Evolutionary conservation across 768 basidiomycete genomes (phyloP).

Genomic region (Macrolepiota albuminosa): DNA sequence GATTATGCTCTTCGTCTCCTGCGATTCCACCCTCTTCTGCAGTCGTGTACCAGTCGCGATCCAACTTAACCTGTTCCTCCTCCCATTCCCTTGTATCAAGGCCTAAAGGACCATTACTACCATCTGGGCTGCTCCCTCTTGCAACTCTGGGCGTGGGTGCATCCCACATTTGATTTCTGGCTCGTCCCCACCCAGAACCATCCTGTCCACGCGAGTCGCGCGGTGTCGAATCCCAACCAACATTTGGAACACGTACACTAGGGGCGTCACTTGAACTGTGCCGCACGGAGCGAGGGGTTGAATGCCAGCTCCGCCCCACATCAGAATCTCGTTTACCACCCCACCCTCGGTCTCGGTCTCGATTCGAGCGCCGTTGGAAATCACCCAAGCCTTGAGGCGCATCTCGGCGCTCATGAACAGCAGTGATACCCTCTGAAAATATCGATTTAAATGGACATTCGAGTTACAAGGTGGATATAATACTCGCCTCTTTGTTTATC

Average conservation of each 20-base stretch:
- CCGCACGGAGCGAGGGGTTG: slow-evolving; percentile 58
- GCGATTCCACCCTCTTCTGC: slow-evolving; percentile 85
- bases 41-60: slow-evolving; percentile 95
- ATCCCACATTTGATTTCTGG: slow-evolving; percentile 64
- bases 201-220: slow-evolving; percentile 49
- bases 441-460: slow-evolving; percentile 3
- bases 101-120: slow-evolving; percentile 55
- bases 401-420: slow-evolving; percentile 50
- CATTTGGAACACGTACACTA: slow-evolving; percentile 86
- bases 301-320: slow-evolving; percentile 42
- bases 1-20: slow-evolving; percentile 90
- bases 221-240: slow-evolving; percentile 94
- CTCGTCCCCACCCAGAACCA: slow-evolving; percentile 58
- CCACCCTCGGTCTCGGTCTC: slow-evolving; percentile 54
- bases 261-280: slow-evolving; percentile 46
- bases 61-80: slow-evolving; percentile 88
- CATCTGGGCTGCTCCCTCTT: slow-evolving; percentile 66
- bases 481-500: slow-evolving; percentile 64
- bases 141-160: slow-evolving; percentile 74
- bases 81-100: slow-evolving; percentile 92
- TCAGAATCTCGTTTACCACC: slow-evolving; percentile 35
- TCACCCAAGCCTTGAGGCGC: slow-evolving; percentile 82
- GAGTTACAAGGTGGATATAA: neutral
- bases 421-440: slow-evolving; percentile 64
- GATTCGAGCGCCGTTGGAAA: slow-evolving; percentile 89